Evolutionary conservation across 1,139 yeast species (phyloP), one percentile per base, ranked within the genome.

Genomic region (Candida sanyaensis): DNA sequence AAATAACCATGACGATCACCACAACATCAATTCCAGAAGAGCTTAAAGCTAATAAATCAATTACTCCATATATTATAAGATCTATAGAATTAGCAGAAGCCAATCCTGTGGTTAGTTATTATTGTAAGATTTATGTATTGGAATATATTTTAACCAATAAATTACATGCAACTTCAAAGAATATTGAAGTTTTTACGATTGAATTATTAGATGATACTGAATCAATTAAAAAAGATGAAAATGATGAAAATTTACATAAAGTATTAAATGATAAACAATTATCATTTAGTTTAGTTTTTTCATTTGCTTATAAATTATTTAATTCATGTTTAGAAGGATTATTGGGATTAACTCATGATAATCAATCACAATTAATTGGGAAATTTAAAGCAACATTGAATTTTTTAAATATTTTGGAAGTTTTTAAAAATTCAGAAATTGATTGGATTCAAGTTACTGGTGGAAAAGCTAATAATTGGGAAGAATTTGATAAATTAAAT

Each of bases 151-250:
- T 89, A 28, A 75, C 74, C 42, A 65, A 78, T 45, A 80, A 81
- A 53, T 69, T 84, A 27, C 96, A 89, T 59, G 64, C 74, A 23
- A 59, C 65, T 1, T 77, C 80, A 49, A 68, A 73, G 11, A 81
- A 75, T 4, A 78, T 80, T 17, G 88, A 87, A 32, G 58, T 55
- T 2, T 85, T 81, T 59, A 86, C 90, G 0, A 71, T 84, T 44
- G 58, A 60, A 5, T 67, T 89, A 47, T 68, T 89, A 50, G 92
- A 84, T 59, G 80, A 80, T 4, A 79, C 90, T 31, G 96, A 89
- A 59, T 49, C 61, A 2, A 59, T 70, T 41, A 84, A 82, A 59
- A 64, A 60, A 6, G 48, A 58, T 33, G 50, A 50, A 30, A 71
- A 68, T 4, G 77, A 76, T 30, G 75, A 69, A 47, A 54, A 60